phyloP scores from a whole-genome alignment of 2,329 filamentous ascomycete species.

The Colletotrichum chrysophilum region DNA sequence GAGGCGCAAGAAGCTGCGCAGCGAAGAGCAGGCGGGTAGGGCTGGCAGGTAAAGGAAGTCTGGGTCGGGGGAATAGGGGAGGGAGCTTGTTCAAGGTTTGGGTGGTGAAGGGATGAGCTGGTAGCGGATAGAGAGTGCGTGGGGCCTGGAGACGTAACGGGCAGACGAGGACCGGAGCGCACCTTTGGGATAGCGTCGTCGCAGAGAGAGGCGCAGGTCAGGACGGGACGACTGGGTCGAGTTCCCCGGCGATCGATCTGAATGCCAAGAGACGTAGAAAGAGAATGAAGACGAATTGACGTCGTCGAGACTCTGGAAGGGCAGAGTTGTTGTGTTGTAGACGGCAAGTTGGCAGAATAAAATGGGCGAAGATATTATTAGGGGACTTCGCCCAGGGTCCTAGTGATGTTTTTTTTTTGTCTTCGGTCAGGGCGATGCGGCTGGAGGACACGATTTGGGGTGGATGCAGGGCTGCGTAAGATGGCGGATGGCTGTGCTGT shows the following conservation, averaged over 20 bases:
- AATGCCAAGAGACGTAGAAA: background rate
- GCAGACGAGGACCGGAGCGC: background rate
- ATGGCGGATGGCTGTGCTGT: background rate
- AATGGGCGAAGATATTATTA: background rate
- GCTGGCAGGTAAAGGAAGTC: constrained; percentile 14
- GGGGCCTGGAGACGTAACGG: constrained; percentile 10
- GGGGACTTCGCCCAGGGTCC: background rate
- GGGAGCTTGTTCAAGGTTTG: constrained; percentile 11
- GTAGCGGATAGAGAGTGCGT: constrained; percentile 14
- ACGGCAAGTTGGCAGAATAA: background rate
- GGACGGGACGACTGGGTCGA: background rate
- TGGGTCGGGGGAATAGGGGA: background rate
- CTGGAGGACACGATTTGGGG: constrained; percentile 6
- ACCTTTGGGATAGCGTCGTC: background rate
- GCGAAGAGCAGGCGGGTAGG: background rate
- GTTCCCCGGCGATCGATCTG: background rate
- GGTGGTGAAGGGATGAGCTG: constrained; percentile 18
- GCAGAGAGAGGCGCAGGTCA: background rate
- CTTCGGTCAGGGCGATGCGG: background rate
- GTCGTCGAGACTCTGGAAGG: background rate
- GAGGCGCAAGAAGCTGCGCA: background rate
- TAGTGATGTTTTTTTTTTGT: background rate
- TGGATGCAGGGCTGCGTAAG: background rate
- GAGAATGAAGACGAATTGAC: background rate
- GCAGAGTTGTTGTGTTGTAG: background rate